These are phyloP conservation scores for Monosporascus cannonballus DNA, from an alignment of 2,329 filamentous ascomycete species.

Conservation along the genomic window DNA sequence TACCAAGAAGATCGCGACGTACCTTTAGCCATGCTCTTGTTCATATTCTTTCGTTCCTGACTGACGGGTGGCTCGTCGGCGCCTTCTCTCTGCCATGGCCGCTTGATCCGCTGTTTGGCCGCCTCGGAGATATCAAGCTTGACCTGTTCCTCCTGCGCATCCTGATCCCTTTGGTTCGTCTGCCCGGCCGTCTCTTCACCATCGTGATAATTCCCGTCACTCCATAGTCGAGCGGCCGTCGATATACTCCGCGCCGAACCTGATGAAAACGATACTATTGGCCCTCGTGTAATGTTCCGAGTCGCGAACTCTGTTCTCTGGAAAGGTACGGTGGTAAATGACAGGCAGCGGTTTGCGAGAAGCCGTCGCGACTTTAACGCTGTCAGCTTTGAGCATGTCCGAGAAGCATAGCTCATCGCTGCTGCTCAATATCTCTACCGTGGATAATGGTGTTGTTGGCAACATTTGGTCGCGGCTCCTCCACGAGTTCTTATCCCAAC, in stretches of 20 bases:
- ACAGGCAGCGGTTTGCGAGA: background rate
- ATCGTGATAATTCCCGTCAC: background rate
- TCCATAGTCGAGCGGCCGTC: conserved; percentile 9
- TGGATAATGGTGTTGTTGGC: background rate
- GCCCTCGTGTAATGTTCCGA: background rate
- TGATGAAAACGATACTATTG: background rate
- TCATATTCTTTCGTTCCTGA: conserved; percentile 34
- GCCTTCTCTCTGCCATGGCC: conserved; percentile 59
- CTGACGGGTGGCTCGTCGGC: conserved; percentile 51
- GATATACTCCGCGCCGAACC: conserved; percentile 4
- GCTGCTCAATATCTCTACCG: conserved; percentile 2
- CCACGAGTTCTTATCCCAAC: too few relatives aligned
- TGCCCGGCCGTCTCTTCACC: conserved; percentile 18
- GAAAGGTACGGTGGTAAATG: background rate
- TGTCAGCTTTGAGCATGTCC: conserved; percentile 19
- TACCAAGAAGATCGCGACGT: conserved; percentile 2
- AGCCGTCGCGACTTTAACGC: conserved; percentile 14
- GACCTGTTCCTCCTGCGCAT: conserved; percentile 26
- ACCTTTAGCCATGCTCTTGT: conserved; percentile 59
- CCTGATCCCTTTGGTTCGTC: conserved; percentile 21
- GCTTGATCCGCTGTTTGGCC: conserved; percentile 48
- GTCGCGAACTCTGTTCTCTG: background rate
- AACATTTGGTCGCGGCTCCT: too few relatives aligned
- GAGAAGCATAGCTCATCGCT: conserved; percentile 25
- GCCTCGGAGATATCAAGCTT: conserved; percentile 28